A percentile compares a stretch with the other conserved stretches of the same genome.
Evolutionary conservation across 2,329 filamentous ascomycete species (phyloP).

Genomic region (Beauveria rudraprayagi): DNA sequence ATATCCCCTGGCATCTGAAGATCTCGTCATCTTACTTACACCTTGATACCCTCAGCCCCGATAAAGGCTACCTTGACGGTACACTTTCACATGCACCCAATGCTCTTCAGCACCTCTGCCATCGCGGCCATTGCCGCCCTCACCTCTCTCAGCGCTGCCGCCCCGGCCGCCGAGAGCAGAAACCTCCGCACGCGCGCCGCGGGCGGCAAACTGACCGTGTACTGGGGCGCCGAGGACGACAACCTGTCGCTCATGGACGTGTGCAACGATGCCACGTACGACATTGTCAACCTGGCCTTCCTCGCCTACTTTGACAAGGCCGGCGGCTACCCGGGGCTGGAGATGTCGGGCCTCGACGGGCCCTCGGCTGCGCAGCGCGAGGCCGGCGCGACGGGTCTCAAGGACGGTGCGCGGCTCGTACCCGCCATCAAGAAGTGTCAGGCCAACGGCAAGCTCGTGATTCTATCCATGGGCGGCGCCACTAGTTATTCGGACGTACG

Average conservation of each 20-base stretch:
- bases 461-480: conserved; percentile 62
- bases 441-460: conserved; percentile 55
- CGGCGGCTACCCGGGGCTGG: conserved; percentile 12
- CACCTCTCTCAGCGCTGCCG: conserved; percentile 2
- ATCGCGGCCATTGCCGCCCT: conserved; percentile 3
- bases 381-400: conserved; percentile 17
- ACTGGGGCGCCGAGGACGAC: conserved; percentile 17
- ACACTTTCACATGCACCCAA: not conserved
- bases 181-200: conserved; percentile 3
- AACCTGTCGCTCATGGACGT: conserved; percentile 15
- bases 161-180: not conserved
- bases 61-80: not conserved
- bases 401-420: conserved; percentile 16
- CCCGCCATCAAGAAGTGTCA: conserved; percentile 48
- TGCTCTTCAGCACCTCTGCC: conserved; percentile 8
- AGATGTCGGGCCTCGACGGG: conserved; percentile 4
- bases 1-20: not conserved
- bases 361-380: conserved; percentile 12
- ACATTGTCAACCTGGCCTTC: conserved; percentile 19
- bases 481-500: conserved; percentile 61
- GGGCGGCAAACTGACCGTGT: conserved; percentile 16
- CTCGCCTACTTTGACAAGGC: conserved; percentile 15
- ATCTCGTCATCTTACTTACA: conserved; percentile 1
- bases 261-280: conserved; percentile 15
- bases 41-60: not conserved